Conservation (phyloP, 306 rosid genomes). For the Fagus crenata region DNA sequence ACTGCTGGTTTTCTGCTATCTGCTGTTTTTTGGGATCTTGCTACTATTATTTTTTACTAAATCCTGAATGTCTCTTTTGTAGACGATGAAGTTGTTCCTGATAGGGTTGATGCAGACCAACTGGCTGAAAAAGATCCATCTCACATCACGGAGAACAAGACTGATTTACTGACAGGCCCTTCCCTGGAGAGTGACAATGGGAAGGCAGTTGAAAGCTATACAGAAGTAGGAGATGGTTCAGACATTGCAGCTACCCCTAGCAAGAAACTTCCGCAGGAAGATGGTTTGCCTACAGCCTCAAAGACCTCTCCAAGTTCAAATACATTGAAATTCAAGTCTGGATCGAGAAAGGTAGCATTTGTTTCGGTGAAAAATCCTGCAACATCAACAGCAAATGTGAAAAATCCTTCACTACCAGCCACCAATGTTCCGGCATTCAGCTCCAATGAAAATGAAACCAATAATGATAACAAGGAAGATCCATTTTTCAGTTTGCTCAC, state of each 20-base stretch:
- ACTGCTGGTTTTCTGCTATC: background rate
- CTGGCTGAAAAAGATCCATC: slow-evolving; percentile 21
- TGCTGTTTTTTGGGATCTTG: background rate
- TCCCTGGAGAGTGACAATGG: slow-evolving; percentile 12
- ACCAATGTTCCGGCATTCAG: slow-evolving; percentile 25
- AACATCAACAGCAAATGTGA: slow-evolving; percentile 22
- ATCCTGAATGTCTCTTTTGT: slow-evolving; percentile 14
- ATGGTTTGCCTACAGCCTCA: slow-evolving; percentile 30
- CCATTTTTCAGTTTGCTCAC: slow-evolving; percentile 51
- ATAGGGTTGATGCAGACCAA: slow-evolving; percentile 26
- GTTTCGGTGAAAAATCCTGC: slow-evolving; percentile 51
- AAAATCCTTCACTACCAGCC: slow-evolving; percentile 20
- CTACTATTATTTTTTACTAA: slow-evolving; percentile 9
- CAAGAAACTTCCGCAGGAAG: slow-evolving; percentile 27
- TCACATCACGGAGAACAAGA: slow-evolving; percentile 21
- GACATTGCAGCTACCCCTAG: slow-evolving; percentile 20
- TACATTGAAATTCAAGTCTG: slow-evolving; percentile 29
- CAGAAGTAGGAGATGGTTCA: slow-evolving; percentile 29
- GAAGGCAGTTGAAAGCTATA: slow-evolving; percentile 24
- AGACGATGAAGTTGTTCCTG: slow-evolving; percentile 43
- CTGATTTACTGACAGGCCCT: slow-evolving; percentile 30
- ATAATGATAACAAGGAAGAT: slow-evolving; percentile 32
- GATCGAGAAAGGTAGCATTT: slow-evolving; percentile 62
- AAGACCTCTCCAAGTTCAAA: slow-evolving; percentile 24
- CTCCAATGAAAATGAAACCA: slow-evolving; percentile 37